Conservation (phyloP, 805 yeast species). For the Monosporozyma aerobia region DNA sequence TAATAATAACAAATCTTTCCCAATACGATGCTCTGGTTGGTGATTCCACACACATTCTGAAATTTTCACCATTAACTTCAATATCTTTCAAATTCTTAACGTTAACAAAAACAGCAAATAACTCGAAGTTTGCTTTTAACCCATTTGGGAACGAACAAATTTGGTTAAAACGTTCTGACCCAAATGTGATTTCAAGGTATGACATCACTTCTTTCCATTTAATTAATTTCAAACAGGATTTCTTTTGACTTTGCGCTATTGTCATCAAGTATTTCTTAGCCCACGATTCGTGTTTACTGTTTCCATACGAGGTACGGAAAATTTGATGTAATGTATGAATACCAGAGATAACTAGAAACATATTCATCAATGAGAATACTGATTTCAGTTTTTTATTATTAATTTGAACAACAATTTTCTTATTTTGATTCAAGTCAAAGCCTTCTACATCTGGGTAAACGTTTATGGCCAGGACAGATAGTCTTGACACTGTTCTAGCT, state of each 20-base stretch:
- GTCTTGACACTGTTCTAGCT: conserved; percentile 27
- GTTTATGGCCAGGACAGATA: conserved; percentile 20
- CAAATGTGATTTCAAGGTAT: conserved; percentile 16
- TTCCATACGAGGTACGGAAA: conserved; percentile 23
- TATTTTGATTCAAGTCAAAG: conserved; percentile 13
- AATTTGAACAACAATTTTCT: conserved; percentile 19
- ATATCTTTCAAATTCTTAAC: conserved; percentile 18
- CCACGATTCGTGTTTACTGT: conserved; percentile 17
- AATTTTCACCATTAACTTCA: conserved; percentile 23
- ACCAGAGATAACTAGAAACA: conserved; percentile 39
- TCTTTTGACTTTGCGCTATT: conserved; percentile 11
- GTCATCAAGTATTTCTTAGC: conserved; percentile 22
- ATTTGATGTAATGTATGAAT: conserved; percentile 37
- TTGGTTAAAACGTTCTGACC: conserved; percentile 17
- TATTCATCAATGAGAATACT: conserved; percentile 34
- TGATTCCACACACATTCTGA: conserved; percentile 44
- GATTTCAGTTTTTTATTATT: conserved; percentile 24
- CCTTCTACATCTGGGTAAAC: conserved; percentile 21
- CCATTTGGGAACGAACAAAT: conserved; percentile 38
- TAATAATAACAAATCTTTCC: conserved; percentile 39
- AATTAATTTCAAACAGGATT: conserved; percentile 8
- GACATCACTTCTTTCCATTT: conserved; percentile 16
- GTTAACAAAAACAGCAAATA: conserved; percentile 21
- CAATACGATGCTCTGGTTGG: conserved; percentile 40
- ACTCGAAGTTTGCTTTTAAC: conserved; percentile 41